A percentile compares a stretch with the other conserved stretches of the same genome.
Evolutionary conservation across 2,329 filamentous ascomycete genomes (phyloP).

Genomic region (Fusarium chaquense): DNA sequence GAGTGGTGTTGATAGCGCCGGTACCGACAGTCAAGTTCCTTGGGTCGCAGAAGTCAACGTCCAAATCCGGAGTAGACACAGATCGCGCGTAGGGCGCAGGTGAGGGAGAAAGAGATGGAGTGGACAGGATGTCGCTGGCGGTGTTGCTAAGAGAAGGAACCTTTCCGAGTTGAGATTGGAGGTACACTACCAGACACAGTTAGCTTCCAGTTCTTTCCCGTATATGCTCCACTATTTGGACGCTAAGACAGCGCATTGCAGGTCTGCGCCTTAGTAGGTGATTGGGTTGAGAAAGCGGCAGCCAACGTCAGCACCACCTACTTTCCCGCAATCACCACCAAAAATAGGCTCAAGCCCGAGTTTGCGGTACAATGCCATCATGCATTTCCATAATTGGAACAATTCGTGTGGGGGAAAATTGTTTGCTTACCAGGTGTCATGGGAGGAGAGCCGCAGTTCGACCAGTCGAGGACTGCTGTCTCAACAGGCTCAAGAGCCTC

Average conservation of each 20-base stretch:
- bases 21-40: constrained; percentile 83
- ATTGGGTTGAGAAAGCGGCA: constrained; percentile 31
- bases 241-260: constrained; percentile 39
- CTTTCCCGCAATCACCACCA: constrained; percentile 29
- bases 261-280: constrained; percentile 32
- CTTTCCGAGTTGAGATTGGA: constrained; percentile 60
- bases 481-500: constrained; percentile 79
- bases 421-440: constrained; percentile 89
- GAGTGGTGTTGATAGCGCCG: constrained; percentile 61
- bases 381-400: constrained; percentile 14
- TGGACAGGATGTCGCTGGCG: constrained; percentile 78
- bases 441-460: constrained; percentile 81
- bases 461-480: constrained; percentile 82
- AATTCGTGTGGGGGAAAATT: constrained; percentile 11
- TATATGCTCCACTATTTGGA: constrained; percentile 43
- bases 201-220: constrained; percentile 49
- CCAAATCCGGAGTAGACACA: constrained; percentile 71
- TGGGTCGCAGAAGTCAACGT: constrained; percentile 91
- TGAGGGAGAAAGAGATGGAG: constrained; percentile 87
- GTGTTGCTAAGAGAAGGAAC: constrained; percentile 72
- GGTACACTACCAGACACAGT: constrained; percentile 60
- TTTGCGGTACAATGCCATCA: constrained; percentile 30
- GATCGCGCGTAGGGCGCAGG: constrained; percentile 82
- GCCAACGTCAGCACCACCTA: constrained; percentile 36
- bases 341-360: constrained; percentile 40